Evolutionary conservation across 2,329 filamentous ascomycete genomes (phyloP).

Genomic region (Dothiorella sarmentorum): DNA sequence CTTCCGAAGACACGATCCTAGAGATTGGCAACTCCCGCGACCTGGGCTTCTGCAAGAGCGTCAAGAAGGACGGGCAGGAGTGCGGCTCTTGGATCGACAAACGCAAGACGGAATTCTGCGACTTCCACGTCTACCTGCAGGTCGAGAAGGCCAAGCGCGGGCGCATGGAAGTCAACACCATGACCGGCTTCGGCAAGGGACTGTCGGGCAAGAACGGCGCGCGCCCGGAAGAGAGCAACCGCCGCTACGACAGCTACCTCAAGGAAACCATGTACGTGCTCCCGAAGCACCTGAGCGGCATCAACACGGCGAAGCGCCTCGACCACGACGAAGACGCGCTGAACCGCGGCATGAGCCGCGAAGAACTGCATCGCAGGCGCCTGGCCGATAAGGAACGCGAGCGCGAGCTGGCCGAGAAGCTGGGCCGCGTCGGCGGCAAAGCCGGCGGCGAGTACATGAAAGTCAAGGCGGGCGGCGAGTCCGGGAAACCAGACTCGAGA

Average conservation of each 20-base stretch:
- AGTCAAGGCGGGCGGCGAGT: conserved; percentile 22
- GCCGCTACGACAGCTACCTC: conserved; percentile 56
- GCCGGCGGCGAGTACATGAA: conserved; percentile 70
- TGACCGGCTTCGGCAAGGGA: conserved; percentile 43
- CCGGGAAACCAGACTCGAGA: neutral
- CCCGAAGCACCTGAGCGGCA: conserved; percentile 27
- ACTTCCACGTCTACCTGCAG: conserved; percentile 84
- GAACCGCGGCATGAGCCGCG: conserved; percentile 54
- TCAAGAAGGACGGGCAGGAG: conserved; percentile 77
- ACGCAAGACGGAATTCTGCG: conserved; percentile 84
- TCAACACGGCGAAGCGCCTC: conserved; percentile 60
- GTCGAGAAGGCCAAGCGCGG: conserved; percentile 66
- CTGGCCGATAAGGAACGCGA: conserved; percentile 69
- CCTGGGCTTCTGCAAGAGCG: conserved; percentile 79
- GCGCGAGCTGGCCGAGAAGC: conserved; percentile 64
- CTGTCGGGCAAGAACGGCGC: conserved; percentile 26
- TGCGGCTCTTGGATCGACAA: conserved; percentile 86
- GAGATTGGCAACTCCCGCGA: conserved; percentile 84
- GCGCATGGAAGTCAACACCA: conserved; percentile 76
- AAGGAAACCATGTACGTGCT: conserved; percentile 49
- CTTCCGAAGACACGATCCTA: conserved; percentile 81
- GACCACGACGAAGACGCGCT: conserved; percentile 63
- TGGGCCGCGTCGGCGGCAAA: conserved; percentile 60
- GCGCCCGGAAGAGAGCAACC: conserved; percentile 23
- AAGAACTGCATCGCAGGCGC: conserved; percentile 63